Evolutionary conservation across 768 basidiomycete species (phyloP).

Genomic region (Termitomyces eurrhizus): DNA sequence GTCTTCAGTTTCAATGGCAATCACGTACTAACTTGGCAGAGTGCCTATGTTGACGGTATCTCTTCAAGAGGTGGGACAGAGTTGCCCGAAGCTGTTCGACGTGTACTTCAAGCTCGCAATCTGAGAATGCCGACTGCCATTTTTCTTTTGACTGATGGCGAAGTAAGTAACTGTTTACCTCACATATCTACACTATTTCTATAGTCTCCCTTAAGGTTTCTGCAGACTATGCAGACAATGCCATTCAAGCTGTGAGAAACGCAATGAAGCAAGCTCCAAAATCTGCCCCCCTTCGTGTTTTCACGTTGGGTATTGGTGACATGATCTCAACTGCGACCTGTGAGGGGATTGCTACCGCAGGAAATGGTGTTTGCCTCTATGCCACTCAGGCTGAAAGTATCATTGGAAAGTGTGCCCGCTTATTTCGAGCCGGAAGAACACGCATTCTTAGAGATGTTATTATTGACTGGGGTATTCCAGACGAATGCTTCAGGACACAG

Average conservation of each 20-base stretch:
- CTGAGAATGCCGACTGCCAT: constrained; percentile 38
- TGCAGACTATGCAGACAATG: constrained; percentile 17
- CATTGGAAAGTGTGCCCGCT: constrained; percentile 40
- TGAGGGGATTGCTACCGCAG: constrained; percentile 49
- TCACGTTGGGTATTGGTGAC: constrained; percentile 55
- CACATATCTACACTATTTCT: background rate
- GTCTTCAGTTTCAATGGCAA: constrained; percentile 11
- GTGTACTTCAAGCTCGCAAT: constrained; percentile 32
- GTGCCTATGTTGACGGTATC: constrained; percentile 34
- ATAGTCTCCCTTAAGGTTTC: constrained; percentile 18
- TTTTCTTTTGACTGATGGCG: constrained; percentile 60
- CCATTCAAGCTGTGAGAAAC: constrained; percentile 20
- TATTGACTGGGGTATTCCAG: constrained; percentile 47
- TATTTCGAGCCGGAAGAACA: constrained; percentile 49
- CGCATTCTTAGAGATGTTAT: constrained; percentile 40
- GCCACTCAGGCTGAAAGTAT: constrained; percentile 44
- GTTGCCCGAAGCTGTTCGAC: constrained; percentile 35
- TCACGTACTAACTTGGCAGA: constrained; percentile 24
- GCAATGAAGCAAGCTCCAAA: constrained; percentile 29
- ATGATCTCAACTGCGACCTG: constrained; percentile 47
- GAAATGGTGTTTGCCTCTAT: constrained; percentile 47
- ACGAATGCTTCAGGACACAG: constrained; percentile 17
- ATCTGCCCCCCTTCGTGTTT: constrained; percentile 41
- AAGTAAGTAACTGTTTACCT: constrained; percentile 23
- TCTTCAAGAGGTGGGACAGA: constrained; percentile 51